phyloP scores from a whole-genome alignment of 306 rosid species.

The Quercus mongolica region DNA sequence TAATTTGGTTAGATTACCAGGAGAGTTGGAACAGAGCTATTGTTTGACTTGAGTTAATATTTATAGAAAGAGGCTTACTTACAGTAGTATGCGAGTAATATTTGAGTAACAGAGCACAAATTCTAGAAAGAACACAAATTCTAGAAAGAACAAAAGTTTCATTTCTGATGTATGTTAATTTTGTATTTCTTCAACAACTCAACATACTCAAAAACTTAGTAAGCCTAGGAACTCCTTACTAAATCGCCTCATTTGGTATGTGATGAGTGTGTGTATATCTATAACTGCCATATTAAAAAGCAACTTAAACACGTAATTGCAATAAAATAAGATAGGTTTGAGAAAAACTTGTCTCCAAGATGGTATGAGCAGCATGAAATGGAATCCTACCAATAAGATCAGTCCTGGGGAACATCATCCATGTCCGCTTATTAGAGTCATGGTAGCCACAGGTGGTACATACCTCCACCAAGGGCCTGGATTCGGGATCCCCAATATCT shows the following conservation, averaged over 20 bases:
- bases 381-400: constrained; percentile 80
- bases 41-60: not conserved
- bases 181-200: not conserved
- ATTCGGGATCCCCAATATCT: constrained; percentile 51
- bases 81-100: too few relatives aligned
- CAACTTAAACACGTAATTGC: not conserved
- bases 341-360: constrained; percentile 61
- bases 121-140: not conserved
- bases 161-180: not conserved
- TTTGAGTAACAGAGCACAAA: not conserved
- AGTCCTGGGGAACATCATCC: constrained; percentile 87
- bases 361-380: constrained; percentile 80
- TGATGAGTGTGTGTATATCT: not conserved
- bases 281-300: not conserved
- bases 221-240: not conserved
- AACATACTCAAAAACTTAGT: not conserved
- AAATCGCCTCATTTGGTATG: not conserved
- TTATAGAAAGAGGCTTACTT: not conserved
- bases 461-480: constrained; percentile 77
- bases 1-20: not conserved
- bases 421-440: constrained; percentile 59
- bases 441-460: constrained; percentile 82
- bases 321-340: not conserved
- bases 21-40: not conserved
- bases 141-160: not conserved